Evolutionary conservation across 495 filamentous ascomycete species (phyloP).

Genomic region (Umbilicaria muhlenbergii): DNA sequence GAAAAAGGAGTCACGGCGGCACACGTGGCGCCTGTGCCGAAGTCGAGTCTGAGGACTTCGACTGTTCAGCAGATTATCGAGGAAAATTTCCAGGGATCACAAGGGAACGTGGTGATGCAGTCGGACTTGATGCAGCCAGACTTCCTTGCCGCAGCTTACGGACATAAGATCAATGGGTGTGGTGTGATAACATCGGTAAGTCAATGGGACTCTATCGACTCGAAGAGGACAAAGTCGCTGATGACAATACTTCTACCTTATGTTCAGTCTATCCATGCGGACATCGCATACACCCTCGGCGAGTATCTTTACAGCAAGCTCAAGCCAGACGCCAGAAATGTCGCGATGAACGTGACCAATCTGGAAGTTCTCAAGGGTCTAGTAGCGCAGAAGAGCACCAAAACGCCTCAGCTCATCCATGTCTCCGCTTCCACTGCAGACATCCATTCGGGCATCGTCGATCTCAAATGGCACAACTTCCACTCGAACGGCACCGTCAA

Average conservation of each 20-base stretch:
- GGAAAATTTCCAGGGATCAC: constrained; percentile 7
- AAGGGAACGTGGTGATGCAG: constrained; percentile 12
- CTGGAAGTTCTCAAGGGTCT: constrained; percentile 14
- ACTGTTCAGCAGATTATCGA: constrained; percentile 4
- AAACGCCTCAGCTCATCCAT: constrained; percentile 20
- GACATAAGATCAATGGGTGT: constrained; percentile 25
- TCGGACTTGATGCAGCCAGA: constrained; percentile 23
- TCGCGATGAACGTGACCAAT: constrained; percentile 17
- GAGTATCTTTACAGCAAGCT: constrained; percentile 33
- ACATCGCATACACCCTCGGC: constrained; percentile 58
- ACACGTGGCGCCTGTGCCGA: not conserved
- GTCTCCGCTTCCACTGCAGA: constrained; percentile 14
- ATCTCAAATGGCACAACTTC: constrained; percentile 21
- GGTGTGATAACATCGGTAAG: constrained; percentile 24
- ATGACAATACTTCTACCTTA: no score
- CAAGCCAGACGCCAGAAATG: constrained; percentile 1
- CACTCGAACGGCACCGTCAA: constrained; percentile 1
- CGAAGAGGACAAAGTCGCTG: no score
- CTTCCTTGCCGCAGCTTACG: constrained; percentile 15
- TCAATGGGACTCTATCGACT: no score
- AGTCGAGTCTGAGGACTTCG: not conserved
- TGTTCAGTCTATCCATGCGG: constrained; percentile 32
- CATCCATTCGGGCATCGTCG: constrained; percentile 9
- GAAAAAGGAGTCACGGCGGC: not conserved
- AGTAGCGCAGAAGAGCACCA: constrained; percentile 12